phyloP scores from a whole-genome alignment of 202 grass and related monocot species.

The Brachypodium distachyon region DNA sequence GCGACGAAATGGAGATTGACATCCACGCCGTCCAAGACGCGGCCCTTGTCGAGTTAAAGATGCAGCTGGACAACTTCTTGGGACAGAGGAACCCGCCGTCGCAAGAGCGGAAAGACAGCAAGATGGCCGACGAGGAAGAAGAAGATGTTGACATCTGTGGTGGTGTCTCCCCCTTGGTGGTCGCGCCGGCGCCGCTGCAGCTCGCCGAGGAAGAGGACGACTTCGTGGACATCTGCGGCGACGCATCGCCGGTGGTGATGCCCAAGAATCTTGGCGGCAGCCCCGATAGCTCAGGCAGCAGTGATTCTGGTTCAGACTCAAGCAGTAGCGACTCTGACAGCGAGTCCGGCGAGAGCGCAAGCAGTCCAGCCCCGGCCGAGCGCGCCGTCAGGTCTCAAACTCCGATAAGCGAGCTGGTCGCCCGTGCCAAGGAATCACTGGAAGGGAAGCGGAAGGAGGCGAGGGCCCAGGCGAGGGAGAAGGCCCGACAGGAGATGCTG shows the following conservation, averaged over 20 bases:
- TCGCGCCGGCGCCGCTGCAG: background rate
- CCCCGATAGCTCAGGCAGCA: no score
- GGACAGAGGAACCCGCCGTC: no score
- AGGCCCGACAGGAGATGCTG: background rate
- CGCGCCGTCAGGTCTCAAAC: background rate
- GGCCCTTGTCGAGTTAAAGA: background rate
- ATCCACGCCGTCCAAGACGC: no score
- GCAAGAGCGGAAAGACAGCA: background rate
- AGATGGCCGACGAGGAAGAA: no score
- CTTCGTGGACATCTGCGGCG: conserved; percentile 15
- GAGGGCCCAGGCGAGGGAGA: background rate
- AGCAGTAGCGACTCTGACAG: background rate
- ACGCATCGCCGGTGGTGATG: background rate
- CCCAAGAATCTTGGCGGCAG: background rate
- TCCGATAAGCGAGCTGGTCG: background rate
- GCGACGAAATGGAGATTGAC: background rate
- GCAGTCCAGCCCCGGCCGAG: background rate
- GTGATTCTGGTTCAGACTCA: background rate
- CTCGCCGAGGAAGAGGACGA: background rate
- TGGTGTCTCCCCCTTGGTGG: background rate
- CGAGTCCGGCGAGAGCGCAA: no score
- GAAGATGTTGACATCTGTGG: background rate
- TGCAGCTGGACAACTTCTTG: background rate
- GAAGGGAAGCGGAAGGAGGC: background rate
- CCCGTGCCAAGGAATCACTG: background rate